These are phyloP conservation scores for Xylaria venustula DNA, from an alignment of 495 filamentous ascomycete genomes.

Conservation along the genomic window DNA sequence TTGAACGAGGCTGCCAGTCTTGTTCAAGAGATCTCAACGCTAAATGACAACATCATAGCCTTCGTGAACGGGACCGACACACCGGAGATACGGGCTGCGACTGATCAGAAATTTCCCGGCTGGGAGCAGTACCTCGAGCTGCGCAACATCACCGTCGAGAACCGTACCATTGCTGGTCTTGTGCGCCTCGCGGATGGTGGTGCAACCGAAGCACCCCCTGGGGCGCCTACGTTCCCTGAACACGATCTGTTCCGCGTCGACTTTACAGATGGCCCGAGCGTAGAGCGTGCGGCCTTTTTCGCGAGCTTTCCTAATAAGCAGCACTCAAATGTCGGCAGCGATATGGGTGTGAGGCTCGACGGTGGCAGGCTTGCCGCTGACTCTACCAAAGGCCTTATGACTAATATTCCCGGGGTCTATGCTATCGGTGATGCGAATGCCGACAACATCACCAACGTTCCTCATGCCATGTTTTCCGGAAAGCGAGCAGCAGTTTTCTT, in stretches of 20 bases:
- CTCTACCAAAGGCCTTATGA: conserved; percentile 33
- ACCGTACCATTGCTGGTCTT: conserved; percentile 50
- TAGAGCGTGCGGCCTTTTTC: conserved; percentile 50
- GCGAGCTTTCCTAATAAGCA: conserved; percentile 50
- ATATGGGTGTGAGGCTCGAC: conserved; percentile 43
- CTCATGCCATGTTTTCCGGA: conserved; percentile 58
- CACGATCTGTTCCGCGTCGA: conserved; percentile 54
- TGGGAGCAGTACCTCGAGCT: conserved; percentile 48
- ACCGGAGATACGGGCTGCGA: conserved; percentile 32
- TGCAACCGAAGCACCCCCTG: conserved; percentile 33
- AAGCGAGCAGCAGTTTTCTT: conserved; percentile 56
- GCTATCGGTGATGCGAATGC: conserved; percentile 57
- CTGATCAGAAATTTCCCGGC: conserved; percentile 38
- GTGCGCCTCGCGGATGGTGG: conserved; percentile 46
- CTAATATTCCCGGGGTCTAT: conserved; percentile 51
- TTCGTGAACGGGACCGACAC: conserved; percentile 58
- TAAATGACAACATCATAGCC: conserved; percentile 40
- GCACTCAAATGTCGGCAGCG: conserved; percentile 30
- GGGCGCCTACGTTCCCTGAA: conserved; percentile 34
- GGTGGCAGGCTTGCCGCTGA: conserved; percentile 48
- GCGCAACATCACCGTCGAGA: conserved; percentile 52
- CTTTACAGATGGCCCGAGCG: conserved; percentile 44
- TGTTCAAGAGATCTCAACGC: conserved; percentile 49
- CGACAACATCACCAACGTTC: conserved; percentile 58
- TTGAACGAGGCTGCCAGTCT: conserved; percentile 38